Evolutionary conservation across 116 monocot species (phyloP).

Genomic region (Dioscorea cayenensis): DNA sequence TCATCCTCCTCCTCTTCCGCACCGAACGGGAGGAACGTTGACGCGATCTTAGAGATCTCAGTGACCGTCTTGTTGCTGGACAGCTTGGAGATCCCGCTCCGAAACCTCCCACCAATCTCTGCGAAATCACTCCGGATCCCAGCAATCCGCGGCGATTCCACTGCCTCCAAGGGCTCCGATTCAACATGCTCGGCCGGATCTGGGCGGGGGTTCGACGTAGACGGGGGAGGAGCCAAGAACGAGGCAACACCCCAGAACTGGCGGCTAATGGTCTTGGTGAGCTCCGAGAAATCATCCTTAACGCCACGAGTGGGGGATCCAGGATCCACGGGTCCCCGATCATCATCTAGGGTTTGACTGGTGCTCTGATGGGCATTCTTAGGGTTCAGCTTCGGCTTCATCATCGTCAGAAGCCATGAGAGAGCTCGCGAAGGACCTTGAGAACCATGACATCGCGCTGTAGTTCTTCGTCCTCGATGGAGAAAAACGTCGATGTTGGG

Average conservation of each 20-base stretch:
- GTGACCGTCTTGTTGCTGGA: constrained; percentile 53
- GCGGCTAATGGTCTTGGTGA: constrained; percentile 67
- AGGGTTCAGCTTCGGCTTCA: background rate
- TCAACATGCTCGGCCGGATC: background rate
- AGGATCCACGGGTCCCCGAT: background rate
- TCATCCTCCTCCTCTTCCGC: constrained; percentile 37
- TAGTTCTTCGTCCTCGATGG: background rate
- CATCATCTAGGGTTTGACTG: background rate
- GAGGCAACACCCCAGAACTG: constrained; percentile 79
- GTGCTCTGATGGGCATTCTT: background rate
- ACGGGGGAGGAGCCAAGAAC: constrained; percentile 75
- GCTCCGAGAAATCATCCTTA: constrained; percentile 81
- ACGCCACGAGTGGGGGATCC: constrained; percentile 31
- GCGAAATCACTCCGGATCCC: constrained; percentile 76
- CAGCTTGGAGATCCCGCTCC: constrained; percentile 68
- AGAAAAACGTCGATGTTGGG: too few species aligned
- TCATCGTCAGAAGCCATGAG: background rate
- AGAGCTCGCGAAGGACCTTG: background rate
- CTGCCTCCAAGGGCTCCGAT: constrained; percentile 2
- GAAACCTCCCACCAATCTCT: constrained; percentile 71
- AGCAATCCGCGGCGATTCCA: constrained; percentile 31
- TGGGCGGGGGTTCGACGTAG: constrained; percentile 1
- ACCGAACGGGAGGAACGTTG: constrained; percentile 60
- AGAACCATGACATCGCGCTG: background rate
- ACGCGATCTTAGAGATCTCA: constrained; percentile 90